Conservation (phyloP, 805 yeast species). For the Candida loeiensis region DNA sequence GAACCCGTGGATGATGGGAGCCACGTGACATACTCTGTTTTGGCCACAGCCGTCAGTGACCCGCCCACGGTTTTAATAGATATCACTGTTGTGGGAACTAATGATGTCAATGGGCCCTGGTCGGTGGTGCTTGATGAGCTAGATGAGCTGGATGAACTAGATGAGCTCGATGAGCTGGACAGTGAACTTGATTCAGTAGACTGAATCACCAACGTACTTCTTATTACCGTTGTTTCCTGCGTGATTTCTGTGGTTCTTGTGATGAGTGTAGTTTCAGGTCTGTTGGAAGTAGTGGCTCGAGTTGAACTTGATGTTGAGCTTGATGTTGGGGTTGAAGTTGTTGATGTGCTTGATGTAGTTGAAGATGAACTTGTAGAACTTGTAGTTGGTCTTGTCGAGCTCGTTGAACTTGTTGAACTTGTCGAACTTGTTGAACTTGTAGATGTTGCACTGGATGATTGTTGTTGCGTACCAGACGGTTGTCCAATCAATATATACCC, state of each 20-base stretch:
- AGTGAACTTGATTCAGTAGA: not conserved
- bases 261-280: conserved; percentile 8
- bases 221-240: conserved; percentile 7
- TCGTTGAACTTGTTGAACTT: conserved; percentile 1
- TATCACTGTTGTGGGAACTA: conserved; percentile 18
- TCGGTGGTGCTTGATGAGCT: conserved; percentile 10
- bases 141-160: conserved; percentile 6
- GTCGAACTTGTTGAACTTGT: not conserved
- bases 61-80: conserved; percentile 20
- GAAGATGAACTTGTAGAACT: not conserved
- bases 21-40: conserved; percentile 25
- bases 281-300: no score
- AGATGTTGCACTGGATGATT: conserved; percentile 8
- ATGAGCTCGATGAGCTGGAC: not conserved
- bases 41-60: conserved; percentile 19
- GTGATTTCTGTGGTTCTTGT: conserved; percentile 16
- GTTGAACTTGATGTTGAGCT: no score
- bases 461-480: conserved; percentile 14
- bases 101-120: not conserved
- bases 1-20: no score
- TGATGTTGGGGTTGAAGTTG: no score
- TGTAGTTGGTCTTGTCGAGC: conserved; percentile 7
- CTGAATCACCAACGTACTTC: conserved; percentile 2
- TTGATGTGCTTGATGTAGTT: not conserved
- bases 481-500: conserved; percentile 47